A percentile compares a stretch with the other conserved stretches of the same genome.
phyloP scores from a whole-genome alignment of 768 basidiomycete genomes.

The Boletus rubescentipes region DNA sequence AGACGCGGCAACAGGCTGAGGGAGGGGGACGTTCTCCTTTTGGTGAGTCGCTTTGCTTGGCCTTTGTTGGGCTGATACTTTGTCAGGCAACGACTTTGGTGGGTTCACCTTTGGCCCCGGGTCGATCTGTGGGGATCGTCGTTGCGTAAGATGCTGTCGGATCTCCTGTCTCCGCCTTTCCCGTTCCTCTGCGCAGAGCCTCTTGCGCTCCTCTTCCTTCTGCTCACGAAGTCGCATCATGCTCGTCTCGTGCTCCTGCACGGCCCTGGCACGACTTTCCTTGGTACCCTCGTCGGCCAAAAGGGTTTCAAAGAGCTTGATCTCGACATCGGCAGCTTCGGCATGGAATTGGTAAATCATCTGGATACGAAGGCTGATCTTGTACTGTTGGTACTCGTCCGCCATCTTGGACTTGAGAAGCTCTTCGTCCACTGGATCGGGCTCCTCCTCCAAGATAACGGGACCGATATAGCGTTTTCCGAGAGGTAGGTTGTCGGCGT shows the following conservation, averaged over 20 bases:
- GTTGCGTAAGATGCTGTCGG: conserved; percentile 19
- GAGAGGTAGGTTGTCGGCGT: conserved; percentile 18
- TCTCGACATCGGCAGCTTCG: conserved; percentile 30
- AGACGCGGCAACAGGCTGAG: conserved; percentile 5
- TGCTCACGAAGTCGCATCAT: conserved; percentile 35
- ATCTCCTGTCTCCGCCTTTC: conserved; percentile 26
- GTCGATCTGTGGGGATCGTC: conserved; percentile 17
- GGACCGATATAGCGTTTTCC: conserved; percentile 36
- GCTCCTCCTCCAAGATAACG: conserved; percentile 28
- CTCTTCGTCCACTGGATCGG: conserved; percentile 27
- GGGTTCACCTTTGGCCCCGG: conserved; percentile 12
- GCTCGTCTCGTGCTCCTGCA: conserved; percentile 33
- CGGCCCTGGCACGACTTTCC: conserved; percentile 27
- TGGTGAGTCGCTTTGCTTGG: conserved; percentile 18
- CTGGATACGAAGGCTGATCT: conserved; percentile 33
- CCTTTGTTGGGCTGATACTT: conserved; percentile 14
- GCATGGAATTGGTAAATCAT: conserved; percentile 35
- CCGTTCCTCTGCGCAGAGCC: conserved; percentile 28
- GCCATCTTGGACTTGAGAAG: conserved; percentile 35
- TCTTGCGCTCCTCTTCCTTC: conserved; percentile 33
- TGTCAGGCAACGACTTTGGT: conserved; percentile 15
- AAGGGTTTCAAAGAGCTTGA: conserved; percentile 30
- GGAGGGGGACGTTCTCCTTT: conserved; percentile 27
- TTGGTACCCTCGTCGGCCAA: conserved; percentile 28
- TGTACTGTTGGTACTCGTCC: conserved; percentile 31